Conservation (phyloP, 306 rosid genomes). For the Ormosia semicastrata region DNA sequence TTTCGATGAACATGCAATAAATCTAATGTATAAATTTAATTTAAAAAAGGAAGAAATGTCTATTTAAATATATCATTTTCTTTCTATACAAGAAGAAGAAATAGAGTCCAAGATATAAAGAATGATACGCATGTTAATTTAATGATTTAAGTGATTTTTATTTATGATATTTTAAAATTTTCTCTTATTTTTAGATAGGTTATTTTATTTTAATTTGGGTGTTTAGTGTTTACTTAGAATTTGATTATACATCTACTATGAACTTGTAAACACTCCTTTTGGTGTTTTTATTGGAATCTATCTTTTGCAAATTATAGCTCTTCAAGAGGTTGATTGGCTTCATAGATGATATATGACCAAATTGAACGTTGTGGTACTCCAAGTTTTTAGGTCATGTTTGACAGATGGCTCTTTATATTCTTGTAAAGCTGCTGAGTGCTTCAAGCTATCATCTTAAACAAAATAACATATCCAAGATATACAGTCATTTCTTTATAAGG, state of each 20-base stretch:
- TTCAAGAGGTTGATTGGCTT: not conserved
- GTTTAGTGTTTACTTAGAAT: not conserved
- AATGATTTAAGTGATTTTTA: not conserved
- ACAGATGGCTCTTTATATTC: constrained; percentile 44
- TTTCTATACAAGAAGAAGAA: not conserved
- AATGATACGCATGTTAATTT: not conserved
- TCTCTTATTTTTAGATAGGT: not conserved
- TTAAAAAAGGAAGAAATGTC: too few relatives aligned
- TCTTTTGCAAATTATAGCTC: not conserved
- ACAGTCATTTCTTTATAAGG: constrained; percentile 17
- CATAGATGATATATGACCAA: not conserved
- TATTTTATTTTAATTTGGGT: not conserved
- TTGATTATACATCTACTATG: not conserved
- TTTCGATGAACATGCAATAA: not conserved
- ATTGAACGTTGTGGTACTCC: not conserved
- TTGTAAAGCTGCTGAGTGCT: constrained; percentile 48
- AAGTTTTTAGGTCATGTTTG: constrained; percentile 40
- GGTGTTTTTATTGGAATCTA: not conserved
- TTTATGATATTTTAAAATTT: not conserved
- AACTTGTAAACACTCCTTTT: not conserved
- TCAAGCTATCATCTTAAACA: constrained; percentile 43
- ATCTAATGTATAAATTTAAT: too few relatives aligned
- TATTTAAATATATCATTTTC: not conserved
- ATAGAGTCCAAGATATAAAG: not conserved
- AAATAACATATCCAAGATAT: constrained; percentile 54